These are phyloP conservation scores for Leccinum disarticulatum DNA, from an alignment of 768 basidiomycete species.

Conservation along the genomic window DNA sequence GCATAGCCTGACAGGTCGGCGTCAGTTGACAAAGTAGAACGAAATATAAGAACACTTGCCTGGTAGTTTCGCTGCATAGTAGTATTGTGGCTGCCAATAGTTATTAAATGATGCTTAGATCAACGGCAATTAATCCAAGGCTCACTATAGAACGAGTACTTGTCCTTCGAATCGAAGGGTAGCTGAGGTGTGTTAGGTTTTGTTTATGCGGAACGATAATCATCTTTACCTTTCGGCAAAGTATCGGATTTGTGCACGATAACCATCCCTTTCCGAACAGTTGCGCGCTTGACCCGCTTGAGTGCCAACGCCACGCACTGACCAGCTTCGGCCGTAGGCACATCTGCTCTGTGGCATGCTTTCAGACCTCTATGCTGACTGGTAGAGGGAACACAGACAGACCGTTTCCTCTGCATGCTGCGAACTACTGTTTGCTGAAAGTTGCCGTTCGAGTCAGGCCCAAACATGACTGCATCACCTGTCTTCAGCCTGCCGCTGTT, in stretches of 20 bases:
- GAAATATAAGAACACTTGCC: slow-evolving; percentile 39
- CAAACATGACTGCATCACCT: slow-evolving; percentile 81
- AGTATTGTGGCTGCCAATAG: slow-evolving; percentile 72
- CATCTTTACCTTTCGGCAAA: slow-evolving; percentile 65
- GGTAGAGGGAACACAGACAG: slow-evolving; percentile 25
- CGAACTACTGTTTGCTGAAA: slow-evolving; percentile 79
- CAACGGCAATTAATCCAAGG: slow-evolving; percentile 3
- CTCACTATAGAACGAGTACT: slow-evolving; percentile 89
- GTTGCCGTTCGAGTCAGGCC: slow-evolving; percentile 91
- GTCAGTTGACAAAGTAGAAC: slow-evolving; percentile 1
- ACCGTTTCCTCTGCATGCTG: slow-evolving; percentile 94
- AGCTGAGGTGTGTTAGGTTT: slow-evolving; percentile 41
- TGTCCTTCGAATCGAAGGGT: slow-evolving; percentile 89
- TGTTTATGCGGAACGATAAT: not conserved
- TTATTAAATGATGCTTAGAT: slow-evolving; percentile 3
- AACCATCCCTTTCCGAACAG: slow-evolving; percentile 94
- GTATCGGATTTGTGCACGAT: slow-evolving; percentile 77
- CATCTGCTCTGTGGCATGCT: slow-evolving; percentile 59
- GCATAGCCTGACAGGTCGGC: slow-evolving; percentile 61
- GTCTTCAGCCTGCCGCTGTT: slow-evolving; percentile 73
- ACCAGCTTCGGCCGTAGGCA: slow-evolving; percentile 86
- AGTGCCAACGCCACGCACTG: slow-evolving; percentile 93
- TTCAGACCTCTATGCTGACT: slow-evolving; percentile 2
- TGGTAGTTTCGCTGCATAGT: slow-evolving; percentile 93
- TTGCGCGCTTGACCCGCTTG: slow-evolving; percentile 79